Evolutionary conservation across 306 rosid species (phyloP), one percentile per base, ranked within the genome.

Genomic region (Fragaria vesca): DNA sequence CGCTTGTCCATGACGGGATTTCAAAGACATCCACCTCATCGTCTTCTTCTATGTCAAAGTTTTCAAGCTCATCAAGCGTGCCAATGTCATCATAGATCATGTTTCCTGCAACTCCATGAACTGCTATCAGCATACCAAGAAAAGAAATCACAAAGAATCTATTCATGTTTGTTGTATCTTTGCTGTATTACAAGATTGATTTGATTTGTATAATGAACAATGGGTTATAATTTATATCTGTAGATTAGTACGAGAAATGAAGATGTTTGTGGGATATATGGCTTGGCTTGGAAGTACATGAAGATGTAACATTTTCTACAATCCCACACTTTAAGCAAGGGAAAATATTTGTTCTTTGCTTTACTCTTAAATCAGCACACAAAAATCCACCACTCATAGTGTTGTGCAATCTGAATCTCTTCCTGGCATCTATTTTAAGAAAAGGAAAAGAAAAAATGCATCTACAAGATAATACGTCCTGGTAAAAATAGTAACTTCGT

Each of bases 211-310:
- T 89, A 85, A 91, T 89, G 91, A 88, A 70, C 88, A 83, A 76
- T 69, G 83, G 83, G 83, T 91, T 84, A 87, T 82, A 83, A 86
- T 93, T 85, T 96, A 96, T 96, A 93, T 76, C 76, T 40, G 45
- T 54, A 55, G 85, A 91, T 89, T 85, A 90, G 86, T 87, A 76
- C 36, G 79, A 81, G 81, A 86, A 91, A 85, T 86, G 87, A 89
- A 84, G 86, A 85, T 79, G 70, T 87, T 85, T 92, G 80, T 81
- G 81, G 83, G 85, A 17, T 80, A 83, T 88, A 83, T 93, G 98
- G 97, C 99, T 96, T 96, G 90, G 90, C 99, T 93, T 96, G 94
- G 74, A 96, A 96, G 99, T 84, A 91, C 86, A 91, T 90, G 91
- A 90, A 89, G 89, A 85, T 88, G 86, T 88, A 79, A 78, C 84